Percentiles rank a stretch among this genome's conserved stretches.
Conservation (phyloP, 2,329 filamentous ascomycete genomes). For the Fusarium pilosicola region DNA sequence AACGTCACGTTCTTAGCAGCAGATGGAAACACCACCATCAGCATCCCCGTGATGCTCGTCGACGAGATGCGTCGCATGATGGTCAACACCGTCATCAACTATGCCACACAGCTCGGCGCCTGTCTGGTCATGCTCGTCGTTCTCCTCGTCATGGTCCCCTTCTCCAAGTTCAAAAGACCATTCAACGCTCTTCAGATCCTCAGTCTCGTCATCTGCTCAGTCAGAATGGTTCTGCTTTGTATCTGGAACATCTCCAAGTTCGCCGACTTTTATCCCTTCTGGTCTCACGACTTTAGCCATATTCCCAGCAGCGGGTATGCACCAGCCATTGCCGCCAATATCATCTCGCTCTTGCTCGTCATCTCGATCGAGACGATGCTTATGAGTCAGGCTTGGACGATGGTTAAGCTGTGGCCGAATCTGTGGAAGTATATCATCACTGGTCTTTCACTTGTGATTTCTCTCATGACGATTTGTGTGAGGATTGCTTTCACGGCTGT, state of each 20-base stretch:
- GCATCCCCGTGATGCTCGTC: constrained; percentile 48
- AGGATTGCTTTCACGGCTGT: constrained; percentile 50
- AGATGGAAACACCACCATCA: constrained; percentile 47
- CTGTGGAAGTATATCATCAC: constrained; percentile 47
- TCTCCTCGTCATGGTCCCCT: constrained; percentile 73
- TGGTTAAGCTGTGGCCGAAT: constrained; percentile 60
- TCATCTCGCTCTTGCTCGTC: constrained; percentile 56
- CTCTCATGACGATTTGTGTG: constrained; percentile 47
- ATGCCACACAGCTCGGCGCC: constrained; percentile 76
- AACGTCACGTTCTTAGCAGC: constrained; percentile 48
- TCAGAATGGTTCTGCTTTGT: constrained; percentile 67
- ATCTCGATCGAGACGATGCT: constrained; percentile 59
- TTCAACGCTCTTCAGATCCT: constrained; percentile 74
- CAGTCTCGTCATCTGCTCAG: constrained; percentile 68
- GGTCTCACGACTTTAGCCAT: constrained; percentile 62
- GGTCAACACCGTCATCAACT: constrained; percentile 65
- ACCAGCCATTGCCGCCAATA: constrained; percentile 53
- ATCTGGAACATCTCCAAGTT: constrained; percentile 70
- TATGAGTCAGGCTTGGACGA: constrained; percentile 62
- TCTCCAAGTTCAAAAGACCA: constrained; percentile 69
- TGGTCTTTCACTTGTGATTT: constrained; percentile 50
- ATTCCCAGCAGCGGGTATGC: constrained; percentile 55
- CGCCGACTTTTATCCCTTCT: constrained; percentile 68
- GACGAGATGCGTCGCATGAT: constrained; percentile 48
- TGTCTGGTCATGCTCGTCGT: constrained; percentile 72